Percentiles rank a stretch among this genome's conserved stretches.
Evolutionary conservation across 1,139 yeast species (phyloP).

Genomic region (Suhomyces chickasaworum): DNA sequence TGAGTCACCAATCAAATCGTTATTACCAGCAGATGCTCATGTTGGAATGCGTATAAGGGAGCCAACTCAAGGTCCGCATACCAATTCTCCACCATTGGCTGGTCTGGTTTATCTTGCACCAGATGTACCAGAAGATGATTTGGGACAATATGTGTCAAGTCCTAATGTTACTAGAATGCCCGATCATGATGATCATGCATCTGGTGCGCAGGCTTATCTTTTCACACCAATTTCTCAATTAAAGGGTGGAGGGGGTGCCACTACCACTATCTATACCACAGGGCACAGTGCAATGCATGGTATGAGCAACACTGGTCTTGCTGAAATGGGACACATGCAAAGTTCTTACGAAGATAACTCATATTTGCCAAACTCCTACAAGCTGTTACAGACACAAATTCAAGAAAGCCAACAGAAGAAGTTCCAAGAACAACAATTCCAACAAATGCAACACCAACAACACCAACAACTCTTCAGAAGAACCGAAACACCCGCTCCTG

Average conservation of each 20-base stretch:
- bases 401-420: constrained; percentile 22
- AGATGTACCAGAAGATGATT: constrained; percentile 72
- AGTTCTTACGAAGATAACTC: constrained; percentile 17
- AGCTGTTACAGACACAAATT: constrained; percentile 22
- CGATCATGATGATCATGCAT: constrained; percentile 56
- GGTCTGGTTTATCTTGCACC: constrained; percentile 88
- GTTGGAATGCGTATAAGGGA: constrained; percentile 77
- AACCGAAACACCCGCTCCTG: constrained; percentile 27
- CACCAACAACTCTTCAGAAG: constrained; percentile 24
- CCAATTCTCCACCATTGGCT: constrained; percentile 80
- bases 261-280: constrained; percentile 29
- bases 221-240: constrained; percentile 52
- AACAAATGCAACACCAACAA: constrained; percentile 22
- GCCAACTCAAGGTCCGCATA: constrained; percentile 75
- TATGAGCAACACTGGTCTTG: constrained; percentile 12
- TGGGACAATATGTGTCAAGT: constrained; percentile 66
- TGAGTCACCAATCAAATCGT: constrained; percentile 80
- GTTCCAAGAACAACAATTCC: constrained; percentile 20
- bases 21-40: constrained; percentile 73
- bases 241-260: constrained; percentile 40
- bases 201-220: constrained; percentile 43
- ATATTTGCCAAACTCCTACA: constrained; percentile 20
- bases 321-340: constrained; percentile 12
- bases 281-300: constrained; percentile 17
- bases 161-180: constrained; percentile 55